Conservation (phyloP, 192 early-diverging fungal species). For the Diversispora epigaea region DNA sequence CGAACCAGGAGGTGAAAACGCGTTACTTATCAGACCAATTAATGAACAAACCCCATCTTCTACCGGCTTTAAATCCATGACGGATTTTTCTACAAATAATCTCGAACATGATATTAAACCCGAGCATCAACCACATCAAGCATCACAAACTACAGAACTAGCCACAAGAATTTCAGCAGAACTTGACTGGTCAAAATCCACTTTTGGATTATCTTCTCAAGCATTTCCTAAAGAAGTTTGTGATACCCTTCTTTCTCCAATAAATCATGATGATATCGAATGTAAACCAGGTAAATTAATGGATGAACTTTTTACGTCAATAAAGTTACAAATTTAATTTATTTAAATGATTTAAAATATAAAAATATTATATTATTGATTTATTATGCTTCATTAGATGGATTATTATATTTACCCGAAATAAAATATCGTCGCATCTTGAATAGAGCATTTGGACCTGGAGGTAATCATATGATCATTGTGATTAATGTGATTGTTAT, state of each 20-base stretch:
- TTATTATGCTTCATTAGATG: constrained; percentile 57
- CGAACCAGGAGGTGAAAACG: too few species aligned
- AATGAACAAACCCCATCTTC: too few species aligned
- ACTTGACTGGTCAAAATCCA: constrained; percentile 67
- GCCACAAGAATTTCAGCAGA: neutral
- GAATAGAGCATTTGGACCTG: constrained; percentile 93
- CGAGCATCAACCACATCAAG: too few species aligned
- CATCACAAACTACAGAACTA: too few species aligned
- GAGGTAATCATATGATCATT: constrained; percentile 45
- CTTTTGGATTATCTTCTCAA: constrained; percentile 68
- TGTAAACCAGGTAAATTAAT: constrained; percentile 75
- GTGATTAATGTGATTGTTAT: constrained; percentile 4
- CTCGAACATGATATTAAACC: too few species aligned
- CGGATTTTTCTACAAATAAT: too few species aligned
- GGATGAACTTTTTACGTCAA: neutral
- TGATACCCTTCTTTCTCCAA: constrained; percentile 68
- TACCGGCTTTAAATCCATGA: too few species aligned
- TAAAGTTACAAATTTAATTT: neutral
- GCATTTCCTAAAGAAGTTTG: constrained; percentile 72
- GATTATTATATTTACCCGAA: constrained; percentile 91
- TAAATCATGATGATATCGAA: constrained; percentile 82
- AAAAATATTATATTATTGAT: neutral
- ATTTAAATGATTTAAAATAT: neutral
- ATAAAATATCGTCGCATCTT: constrained; percentile 97
- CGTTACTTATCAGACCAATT: too few species aligned